Conservation (phyloP, 2,329 filamentous ascomycete genomes). For the Paecilomyces variotii region DNA sequence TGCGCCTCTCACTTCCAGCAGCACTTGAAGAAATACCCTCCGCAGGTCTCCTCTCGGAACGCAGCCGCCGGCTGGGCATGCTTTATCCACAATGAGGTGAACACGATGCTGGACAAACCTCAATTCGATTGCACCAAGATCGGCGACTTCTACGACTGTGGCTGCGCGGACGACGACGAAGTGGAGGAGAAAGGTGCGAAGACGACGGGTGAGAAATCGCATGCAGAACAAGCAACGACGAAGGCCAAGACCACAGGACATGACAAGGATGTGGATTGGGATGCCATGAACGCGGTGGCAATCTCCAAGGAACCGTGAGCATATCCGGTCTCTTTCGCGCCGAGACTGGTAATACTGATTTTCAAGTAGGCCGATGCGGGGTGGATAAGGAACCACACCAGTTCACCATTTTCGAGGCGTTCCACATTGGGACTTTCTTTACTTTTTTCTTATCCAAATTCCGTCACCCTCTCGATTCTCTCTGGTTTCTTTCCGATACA, state of each 20-base stretch:
- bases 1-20: constrained; percentile 57
- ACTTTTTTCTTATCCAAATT: neutral
- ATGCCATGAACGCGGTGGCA: constrained; percentile 19
- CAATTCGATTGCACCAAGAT: constrained; percentile 58
- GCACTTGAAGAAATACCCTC: constrained; percentile 54
- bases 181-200: constrained; percentile 8
- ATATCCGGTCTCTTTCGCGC: neutral
- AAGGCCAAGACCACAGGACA: constrained; percentile 4
- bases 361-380: constrained; percentile 6
- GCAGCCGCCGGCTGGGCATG: constrained; percentile 60
- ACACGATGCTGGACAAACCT: constrained; percentile 52
- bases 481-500: neutral
- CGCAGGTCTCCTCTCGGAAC: constrained; percentile 54
- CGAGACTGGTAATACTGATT: neutral
- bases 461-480: neutral
- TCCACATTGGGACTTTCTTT: neutral
- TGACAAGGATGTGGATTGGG: constrained; percentile 7
- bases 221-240: neutral
- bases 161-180: constrained; percentile 51
- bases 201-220: neutral
- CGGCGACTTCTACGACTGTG: constrained; percentile 60
- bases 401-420: neutral
- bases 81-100: constrained; percentile 60
- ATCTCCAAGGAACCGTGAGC: constrained; percentile 30
- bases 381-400: constrained; percentile 4